These are phyloP conservation scores for Aureobasidium sp. DNA, from an alignment of 2,329 filamentous ascomycete genomes.

Conservation along the genomic window DNA sequence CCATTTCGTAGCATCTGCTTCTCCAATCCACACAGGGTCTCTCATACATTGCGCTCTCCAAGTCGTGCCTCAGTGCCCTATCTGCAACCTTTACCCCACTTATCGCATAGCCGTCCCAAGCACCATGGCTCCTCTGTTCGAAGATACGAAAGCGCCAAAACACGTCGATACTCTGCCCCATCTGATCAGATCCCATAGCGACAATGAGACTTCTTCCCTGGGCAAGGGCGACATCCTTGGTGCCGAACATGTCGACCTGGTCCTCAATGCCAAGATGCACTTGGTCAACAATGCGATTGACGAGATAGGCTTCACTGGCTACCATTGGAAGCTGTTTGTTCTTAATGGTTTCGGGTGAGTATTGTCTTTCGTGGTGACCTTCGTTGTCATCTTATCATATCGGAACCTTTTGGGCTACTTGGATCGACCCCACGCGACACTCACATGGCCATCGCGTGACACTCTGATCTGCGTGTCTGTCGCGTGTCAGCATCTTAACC, in stretches of 20 bases:
- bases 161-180: background rate
- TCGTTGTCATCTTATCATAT: background rate
- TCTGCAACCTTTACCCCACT: background rate
- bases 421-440: background rate
- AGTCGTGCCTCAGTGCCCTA: background rate
- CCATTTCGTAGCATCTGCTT: background rate
- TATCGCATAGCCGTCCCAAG: background rate
- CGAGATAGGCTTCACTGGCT: constrained; percentile 46
- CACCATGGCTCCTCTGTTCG: background rate
- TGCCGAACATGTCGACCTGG: constrained; percentile 53
- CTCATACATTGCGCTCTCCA: background rate
- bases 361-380: too few relatives aligned
- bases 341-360: constrained; percentile 53
- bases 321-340: constrained; percentile 53
- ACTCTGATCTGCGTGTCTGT: background rate
- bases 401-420: too few relatives aligned
- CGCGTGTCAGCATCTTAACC: background rate
- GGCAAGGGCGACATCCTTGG: constrained; percentile 47
- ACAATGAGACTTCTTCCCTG: background rate
- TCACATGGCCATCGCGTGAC: background rate
- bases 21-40: background rate
- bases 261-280: constrained; percentile 60
- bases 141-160: background rate
- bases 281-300: constrained; percentile 59
- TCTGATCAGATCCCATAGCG: background rate